These are phyloP conservation scores for Triangularia verruculosa DNA, from an alignment of 2,329 filamentous ascomycete genomes.

Conservation along the genomic window DNA sequence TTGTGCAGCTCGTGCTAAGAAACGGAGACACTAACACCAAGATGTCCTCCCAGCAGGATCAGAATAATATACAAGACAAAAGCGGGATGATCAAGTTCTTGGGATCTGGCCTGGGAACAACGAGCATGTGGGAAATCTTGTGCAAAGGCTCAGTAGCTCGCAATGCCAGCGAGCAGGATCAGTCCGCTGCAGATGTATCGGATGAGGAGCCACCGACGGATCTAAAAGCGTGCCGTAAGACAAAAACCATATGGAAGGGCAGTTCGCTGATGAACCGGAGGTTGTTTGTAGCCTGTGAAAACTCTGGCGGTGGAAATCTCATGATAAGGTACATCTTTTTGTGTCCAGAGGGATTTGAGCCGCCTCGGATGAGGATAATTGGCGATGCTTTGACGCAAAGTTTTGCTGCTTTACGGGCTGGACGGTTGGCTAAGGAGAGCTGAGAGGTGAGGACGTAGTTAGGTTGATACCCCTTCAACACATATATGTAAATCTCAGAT, in stretches of 20 bases:
- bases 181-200: not conserved
- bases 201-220: not conserved
- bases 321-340: slow-evolving; percentile 29
- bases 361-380: slow-evolving; percentile 23
- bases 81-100: slow-evolving; percentile 24
- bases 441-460: not conserved
- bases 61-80: not conserved
- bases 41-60: not conserved
- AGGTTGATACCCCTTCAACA: no score
- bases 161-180: not conserved
- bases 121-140: slow-evolving; percentile 25
- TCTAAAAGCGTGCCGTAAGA: slow-evolving; percentile 14
- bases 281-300: not conserved
- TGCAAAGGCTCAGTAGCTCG: slow-evolving; percentile 25
- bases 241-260: slow-evolving; percentile 13
- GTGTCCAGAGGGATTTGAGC: slow-evolving; percentile 19
- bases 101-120: slow-evolving; percentile 13
- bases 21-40: slow-evolving; percentile 11
- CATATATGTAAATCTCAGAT: no score
- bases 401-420: slow-evolving; percentile 16
- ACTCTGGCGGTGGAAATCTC: slow-evolving; percentile 15
- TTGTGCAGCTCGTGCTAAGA: slow-evolving; percentile 26
- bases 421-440: slow-evolving; percentile 8
- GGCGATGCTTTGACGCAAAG: slow-evolving; percentile 23
- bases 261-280: slow-evolving; percentile 10